Evolutionary conservation across 2,329 filamentous ascomycete species (phyloP), one percentile per base, ranked within the genome.

Genomic region (Fusarium sp.): DNA sequence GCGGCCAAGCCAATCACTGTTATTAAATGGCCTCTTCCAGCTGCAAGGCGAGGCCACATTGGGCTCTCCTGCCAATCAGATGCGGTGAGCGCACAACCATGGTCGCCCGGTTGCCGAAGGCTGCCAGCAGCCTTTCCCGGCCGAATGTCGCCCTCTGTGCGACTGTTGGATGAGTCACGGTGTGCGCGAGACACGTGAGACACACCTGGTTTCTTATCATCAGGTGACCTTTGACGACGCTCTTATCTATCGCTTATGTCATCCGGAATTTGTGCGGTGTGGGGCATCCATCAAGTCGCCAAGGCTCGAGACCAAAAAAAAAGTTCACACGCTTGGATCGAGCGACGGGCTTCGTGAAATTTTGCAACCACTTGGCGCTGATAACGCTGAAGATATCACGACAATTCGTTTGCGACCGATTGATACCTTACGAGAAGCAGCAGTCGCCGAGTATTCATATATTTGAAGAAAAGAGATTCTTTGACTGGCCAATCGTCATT

Each of bases 311-410:
- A 59, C 63, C 72, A 77, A 80, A 81, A 81, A 81, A 82, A 82
- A 82, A 81, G 79, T 81, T 81, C 76, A 73, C 74, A 76, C 68
- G 72, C 71, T 75, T 63, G 71, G 74, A 66, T 67, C 68, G 69
- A 73, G 76, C 73, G 69, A 70, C 69, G 68, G 47, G 59, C 45
- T 73, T 76, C 73, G 79, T 81, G 80, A 82, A 82, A 81, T 79
- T 82, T 82, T 82, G 75, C 74, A 75, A 81, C 68, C 66, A 62
- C 68, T 73, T 64, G 66, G 69, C 66, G 71, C 63, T 73, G 71
- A 77, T 74, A 76, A 71, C 73, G 68, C 65, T 70, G 72, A 71
- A 63, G 63, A 69, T 60, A 66, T 69, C 63, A 65, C 62, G 47
- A 62, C 69, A 36, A 52, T 42, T 50, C 31, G 56, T 52, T 71